phyloP scores from a whole-genome alignment of 768 basidiomycete species.

The Sporobolomyces roseus region DNA sequence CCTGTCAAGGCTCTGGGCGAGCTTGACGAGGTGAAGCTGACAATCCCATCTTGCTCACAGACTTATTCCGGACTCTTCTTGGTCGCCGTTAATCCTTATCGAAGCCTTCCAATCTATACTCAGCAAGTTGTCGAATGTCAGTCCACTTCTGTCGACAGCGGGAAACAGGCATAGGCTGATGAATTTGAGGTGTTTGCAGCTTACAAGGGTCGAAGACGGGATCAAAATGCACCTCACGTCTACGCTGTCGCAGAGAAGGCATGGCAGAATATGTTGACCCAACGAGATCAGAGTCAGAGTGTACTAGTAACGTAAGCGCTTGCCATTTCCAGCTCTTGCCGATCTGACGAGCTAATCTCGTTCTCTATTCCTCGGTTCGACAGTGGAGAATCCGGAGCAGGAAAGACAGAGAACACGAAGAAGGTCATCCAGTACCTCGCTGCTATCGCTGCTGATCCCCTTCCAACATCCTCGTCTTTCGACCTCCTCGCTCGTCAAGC shows the following conservation, averaged over 20 bases:
- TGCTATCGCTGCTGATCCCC: constrained; percentile 77
- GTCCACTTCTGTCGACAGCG: constrained; percentile 24
- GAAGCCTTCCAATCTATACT: constrained; percentile 81
- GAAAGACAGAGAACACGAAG: constrained; percentile 96
- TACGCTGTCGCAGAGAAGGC: constrained; percentile 96
- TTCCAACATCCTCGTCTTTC: constrained; percentile 54
- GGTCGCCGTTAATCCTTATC: constrained; percentile 98
- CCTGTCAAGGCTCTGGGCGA: background rate
- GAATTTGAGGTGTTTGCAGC: constrained; percentile 38
- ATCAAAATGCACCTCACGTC: constrained; percentile 91
- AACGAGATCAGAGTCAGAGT: constrained; percentile 85
- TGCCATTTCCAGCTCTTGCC: background rate
- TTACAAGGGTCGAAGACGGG: constrained; percentile 77
- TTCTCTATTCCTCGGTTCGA: background rate
- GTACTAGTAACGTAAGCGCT: constrained; percentile 87
- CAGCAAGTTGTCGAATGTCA: constrained; percentile 73
- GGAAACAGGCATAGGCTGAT: background rate
- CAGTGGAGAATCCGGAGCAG: constrained; percentile 97
- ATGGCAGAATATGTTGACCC: constrained; percentile 97
- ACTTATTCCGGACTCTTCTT: constrained; percentile 95
- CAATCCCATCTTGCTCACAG: constrained; percentile 50
- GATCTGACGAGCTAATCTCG: background rate
- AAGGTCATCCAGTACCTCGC: constrained; percentile 99
- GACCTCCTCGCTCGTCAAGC: constrained; percentile 55
- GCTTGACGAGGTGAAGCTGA: constrained; percentile 24